phyloP scores from a whole-genome alignment of 2,329 filamentous ascomycete genomes.

The Sclerotinia minor region DNA sequence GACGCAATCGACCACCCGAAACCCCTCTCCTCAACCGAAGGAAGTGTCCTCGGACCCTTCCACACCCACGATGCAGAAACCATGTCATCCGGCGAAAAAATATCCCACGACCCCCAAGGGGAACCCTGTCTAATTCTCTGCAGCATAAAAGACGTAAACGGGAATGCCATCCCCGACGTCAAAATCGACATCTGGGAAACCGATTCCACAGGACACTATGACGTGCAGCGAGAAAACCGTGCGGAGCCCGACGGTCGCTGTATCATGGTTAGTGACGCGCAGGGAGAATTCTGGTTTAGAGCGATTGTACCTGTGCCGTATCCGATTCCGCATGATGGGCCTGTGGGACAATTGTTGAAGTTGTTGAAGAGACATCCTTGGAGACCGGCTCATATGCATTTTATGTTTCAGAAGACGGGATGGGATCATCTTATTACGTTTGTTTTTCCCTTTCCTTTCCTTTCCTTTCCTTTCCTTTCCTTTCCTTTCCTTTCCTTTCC shows the following conservation, averaged over 20 bases:
- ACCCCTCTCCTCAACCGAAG: constrained; percentile 67
- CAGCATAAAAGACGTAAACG: constrained; percentile 63
- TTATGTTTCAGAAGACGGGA: constrained; percentile 81
- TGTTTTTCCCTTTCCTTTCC: constrained; percentile 44
- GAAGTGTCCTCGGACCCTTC: constrained; percentile 79
- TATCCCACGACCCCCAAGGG: constrained; percentile 69
- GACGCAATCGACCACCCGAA: constrained; percentile 85
- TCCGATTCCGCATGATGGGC: constrained; percentile 80
- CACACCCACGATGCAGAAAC: constrained; percentile 74
- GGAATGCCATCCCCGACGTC: constrained; percentile 62
- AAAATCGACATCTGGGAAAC: constrained; percentile 86
- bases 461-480: too few species aligned
- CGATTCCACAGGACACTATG: constrained; percentile 76
- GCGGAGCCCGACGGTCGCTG: constrained; percentile 69
- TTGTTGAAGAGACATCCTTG: constrained; percentile 72
- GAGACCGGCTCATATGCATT: constrained; percentile 78
- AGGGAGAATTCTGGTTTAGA: constrained; percentile 82
- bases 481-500: too few species aligned
- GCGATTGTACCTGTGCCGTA: constrained; percentile 84
- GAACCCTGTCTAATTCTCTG: constrained; percentile 73
- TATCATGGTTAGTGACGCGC: constrained; percentile 65
- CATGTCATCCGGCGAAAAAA: constrained; percentile 56
- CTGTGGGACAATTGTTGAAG: constrained; percentile 71
- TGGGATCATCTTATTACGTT: constrained; percentile 83
- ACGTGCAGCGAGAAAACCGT: constrained; percentile 71